Conservation (phyloP, 2,329 filamentous ascomycete species). For the Aspergillus quadrilineatus region DNA sequence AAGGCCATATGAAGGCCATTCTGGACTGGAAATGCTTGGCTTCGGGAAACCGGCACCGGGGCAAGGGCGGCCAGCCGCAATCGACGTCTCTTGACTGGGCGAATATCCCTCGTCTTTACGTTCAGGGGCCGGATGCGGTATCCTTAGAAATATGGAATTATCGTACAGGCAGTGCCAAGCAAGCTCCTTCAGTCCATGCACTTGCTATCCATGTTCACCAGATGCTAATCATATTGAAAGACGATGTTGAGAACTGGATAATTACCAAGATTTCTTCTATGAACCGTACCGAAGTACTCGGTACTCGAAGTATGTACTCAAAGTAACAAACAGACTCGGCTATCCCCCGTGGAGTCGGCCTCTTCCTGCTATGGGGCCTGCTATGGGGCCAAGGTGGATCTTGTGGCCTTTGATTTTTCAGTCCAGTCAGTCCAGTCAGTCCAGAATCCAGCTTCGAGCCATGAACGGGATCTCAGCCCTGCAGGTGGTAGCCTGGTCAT, state of each 20-base stretch:
- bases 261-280: background rate
- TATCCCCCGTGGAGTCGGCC: slow-evolving; percentile 10
- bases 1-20: background rate
- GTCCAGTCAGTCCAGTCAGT: too few species aligned
- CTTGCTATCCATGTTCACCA: too few species aligned
- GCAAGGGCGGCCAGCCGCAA: slow-evolving; percentile 14
- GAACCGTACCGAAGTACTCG: background rate
- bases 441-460: too few species aligned
- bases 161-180: background rate
- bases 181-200: too few species aligned
- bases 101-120: background rate
- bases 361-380: background rate
- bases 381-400: background rate
- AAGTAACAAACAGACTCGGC: background rate
- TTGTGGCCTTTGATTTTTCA: background rate
- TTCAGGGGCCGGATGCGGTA: background rate
- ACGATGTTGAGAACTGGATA: background rate
- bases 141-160: background rate
- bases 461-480: too few species aligned
- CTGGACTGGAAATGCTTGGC: background rate
- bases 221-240: too few species aligned
- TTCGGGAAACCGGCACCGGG: slow-evolving; percentile 37
- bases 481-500: too few species aligned
- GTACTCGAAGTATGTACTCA: too few species aligned
- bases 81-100: background rate